These are phyloP conservation scores for Tuber aestivum DNA, from an alignment of 495 filamentous ascomycete species.

Conservation along the genomic window DNA sequence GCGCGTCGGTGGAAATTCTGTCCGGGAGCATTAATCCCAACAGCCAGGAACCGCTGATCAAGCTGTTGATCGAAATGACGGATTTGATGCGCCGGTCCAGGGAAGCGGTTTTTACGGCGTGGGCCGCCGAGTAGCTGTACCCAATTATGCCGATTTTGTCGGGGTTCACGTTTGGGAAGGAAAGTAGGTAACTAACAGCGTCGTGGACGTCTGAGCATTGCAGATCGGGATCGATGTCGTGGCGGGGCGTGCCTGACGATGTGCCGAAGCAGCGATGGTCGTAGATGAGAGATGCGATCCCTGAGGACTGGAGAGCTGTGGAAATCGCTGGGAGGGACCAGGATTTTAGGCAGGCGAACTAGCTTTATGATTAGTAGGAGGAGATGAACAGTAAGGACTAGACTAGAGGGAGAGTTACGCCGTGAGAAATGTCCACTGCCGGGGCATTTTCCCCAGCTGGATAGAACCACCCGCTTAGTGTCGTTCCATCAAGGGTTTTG, in stretches of 20 bases:
- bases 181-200: slow-evolving; percentile 12
- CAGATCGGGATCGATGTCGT: slow-evolving; percentile 16
- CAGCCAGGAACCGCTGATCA: neutral
- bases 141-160: slow-evolving; percentile 16
- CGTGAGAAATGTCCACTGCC: slow-evolving; percentile 34
- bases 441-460: slow-evolving; percentile 28
- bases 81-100: slow-evolving; percentile 20
- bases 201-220: slow-evolving; percentile 16
- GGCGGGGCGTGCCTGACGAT: slow-evolving; percentile 17
- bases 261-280: too few relatives aligned
- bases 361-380: neutral
- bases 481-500: slow-evolving; percentile 41
- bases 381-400: neutral
- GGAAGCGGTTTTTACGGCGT: slow-evolving; percentile 8
- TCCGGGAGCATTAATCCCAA: neutral
- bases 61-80: slow-evolving; percentile 7
- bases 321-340: slow-evolving; percentile 18
- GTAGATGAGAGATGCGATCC: slow-evolving; percentile 17
- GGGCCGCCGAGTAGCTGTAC: slow-evolving; percentile 14
- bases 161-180: slow-evolving; percentile 8
- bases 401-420: slow-evolving; percentile 15
- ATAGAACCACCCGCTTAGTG: slow-evolving; percentile 42
- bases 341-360: slow-evolving; percentile 23
- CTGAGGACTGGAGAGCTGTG: slow-evolving; percentile 10
- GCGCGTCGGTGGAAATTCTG: neutral